Conservation (phyloP, 768 basidiomycete species). For the Leucocoprinus leucothites region DNA sequence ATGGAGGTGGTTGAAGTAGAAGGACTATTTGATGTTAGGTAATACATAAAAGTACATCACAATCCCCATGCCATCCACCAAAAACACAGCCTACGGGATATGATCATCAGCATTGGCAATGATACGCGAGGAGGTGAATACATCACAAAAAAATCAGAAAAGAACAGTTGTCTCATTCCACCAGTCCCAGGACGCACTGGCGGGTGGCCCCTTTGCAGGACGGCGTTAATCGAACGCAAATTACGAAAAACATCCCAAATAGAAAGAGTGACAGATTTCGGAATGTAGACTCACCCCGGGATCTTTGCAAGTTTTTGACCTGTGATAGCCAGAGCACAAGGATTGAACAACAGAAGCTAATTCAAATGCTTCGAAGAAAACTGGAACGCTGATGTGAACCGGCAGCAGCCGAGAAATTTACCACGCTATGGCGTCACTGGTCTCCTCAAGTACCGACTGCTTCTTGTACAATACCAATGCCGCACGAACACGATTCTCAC, state of each 20-base stretch:
- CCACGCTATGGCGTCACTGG: constrained; percentile 5
- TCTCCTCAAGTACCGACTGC: neutral
- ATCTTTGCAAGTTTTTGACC: too few relatives aligned
- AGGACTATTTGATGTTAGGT: neutral
- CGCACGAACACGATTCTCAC: constrained; percentile 7
- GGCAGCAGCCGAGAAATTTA: neutral
- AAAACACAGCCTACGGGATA: too few relatives aligned
- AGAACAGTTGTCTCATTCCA: constrained; percentile 66
- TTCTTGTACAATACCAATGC: neutral
- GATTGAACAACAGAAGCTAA: neutral
- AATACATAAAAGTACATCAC: neutral
- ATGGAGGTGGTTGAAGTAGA: neutral
- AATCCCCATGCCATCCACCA: constrained; percentile 1
- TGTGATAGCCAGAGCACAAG: neutral
- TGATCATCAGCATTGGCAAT: constrained; percentile 1
- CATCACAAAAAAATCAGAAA: constrained; percentile 45
- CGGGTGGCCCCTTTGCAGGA: constrained; percentile 73
- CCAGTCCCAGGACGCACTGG: constrained; percentile 67
- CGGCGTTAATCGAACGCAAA: constrained; percentile 81
- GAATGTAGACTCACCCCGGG: neutral
- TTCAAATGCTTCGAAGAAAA: too few relatives aligned
- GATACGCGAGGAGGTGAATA: too few relatives aligned
- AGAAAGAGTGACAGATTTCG: constrained; percentile 1
- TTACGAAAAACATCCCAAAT: constrained; percentile 67
- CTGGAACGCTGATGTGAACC: neutral